phyloP scores from a whole-genome alignment of 352 stramenopile species.

The Pythium oligandrum region DNA sequence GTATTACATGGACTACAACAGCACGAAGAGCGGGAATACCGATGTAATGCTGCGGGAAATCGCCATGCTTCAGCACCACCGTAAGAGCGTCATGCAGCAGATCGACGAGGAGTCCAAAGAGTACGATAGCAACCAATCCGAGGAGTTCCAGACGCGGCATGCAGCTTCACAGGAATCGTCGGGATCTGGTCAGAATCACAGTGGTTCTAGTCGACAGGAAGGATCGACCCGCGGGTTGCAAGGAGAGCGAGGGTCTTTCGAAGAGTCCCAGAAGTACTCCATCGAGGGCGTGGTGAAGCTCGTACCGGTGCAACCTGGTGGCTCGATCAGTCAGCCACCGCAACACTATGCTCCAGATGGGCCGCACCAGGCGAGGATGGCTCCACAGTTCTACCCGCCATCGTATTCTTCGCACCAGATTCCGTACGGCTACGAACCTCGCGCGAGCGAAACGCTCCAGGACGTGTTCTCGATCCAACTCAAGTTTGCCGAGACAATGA shows the following conservation, averaged over 20 bases:
- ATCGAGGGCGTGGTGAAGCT: slow-evolving; percentile 47
- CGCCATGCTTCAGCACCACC: slow-evolving; percentile 33
- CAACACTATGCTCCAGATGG: too few relatives aligned
- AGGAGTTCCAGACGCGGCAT: too few relatives aligned
- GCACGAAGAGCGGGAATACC: too few relatives aligned
- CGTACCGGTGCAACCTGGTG: too few relatives aligned
- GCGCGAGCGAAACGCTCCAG: slow-evolving; percentile 32
- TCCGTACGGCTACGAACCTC: too few relatives aligned
- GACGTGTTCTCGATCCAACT: slow-evolving; percentile 64
- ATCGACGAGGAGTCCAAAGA: slow-evolving; percentile 31
- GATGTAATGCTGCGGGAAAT: slow-evolving; percentile 22
- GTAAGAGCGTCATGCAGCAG: slow-evolving; percentile 35
- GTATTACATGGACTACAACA: neutral
- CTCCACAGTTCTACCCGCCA: too few relatives aligned
- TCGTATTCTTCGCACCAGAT: too few relatives aligned
- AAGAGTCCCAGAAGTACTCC: slow-evolving; percentile 26
- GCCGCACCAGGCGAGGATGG: too few relatives aligned
- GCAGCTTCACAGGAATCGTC: neutral
- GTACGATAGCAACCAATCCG: neutral
- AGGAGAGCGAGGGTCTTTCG: neutral
- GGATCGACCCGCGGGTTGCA: neutral
- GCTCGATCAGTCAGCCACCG: too few relatives aligned
- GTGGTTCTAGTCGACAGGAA: too few relatives aligned
- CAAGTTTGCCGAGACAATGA: slow-evolving; percentile 71
- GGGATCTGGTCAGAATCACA: neutral